Evolutionary conservation across 192 early-diverging fungal species (phyloP).

Genomic region (Phlyctochytrium arcticum): DNA sequence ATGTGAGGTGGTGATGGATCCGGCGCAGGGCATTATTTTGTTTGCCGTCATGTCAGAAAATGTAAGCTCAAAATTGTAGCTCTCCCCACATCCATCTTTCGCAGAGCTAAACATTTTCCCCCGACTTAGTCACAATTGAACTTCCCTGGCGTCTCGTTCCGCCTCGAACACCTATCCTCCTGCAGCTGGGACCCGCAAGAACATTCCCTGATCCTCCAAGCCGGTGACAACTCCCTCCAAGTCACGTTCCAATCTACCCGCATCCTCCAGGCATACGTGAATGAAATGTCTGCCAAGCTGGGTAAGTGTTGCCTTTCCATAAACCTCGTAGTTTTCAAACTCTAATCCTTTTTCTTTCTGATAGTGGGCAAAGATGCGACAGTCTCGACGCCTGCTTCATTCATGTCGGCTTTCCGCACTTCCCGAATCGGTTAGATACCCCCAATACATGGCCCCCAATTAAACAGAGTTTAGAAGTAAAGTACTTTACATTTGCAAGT

Average conservation of each 20-base stretch:
- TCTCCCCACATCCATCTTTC: background rate
- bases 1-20: background rate
- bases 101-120: background rate
- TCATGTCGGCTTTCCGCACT: too few relatives aligned
- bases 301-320: slow-evolving; percentile 4
- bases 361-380: too few relatives aligned
- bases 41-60: background rate
- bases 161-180: background rate
- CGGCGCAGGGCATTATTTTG: background rate
- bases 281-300: background rate
- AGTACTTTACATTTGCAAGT: too few relatives aligned
- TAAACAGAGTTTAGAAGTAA: too few relatives aligned
- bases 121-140: background rate
- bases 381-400: too few relatives aligned
- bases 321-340: too few relatives aligned
- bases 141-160: background rate
- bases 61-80: background rate
- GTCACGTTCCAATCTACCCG: background rate
- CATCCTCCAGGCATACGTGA: background rate
- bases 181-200: slow-evolving; percentile 1
- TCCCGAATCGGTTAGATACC: too few relatives aligned
- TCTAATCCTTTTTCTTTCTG: too few relatives aligned
- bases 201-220: background rate
- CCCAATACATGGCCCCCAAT: too few relatives aligned
- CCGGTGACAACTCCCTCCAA: slow-evolving; percentile 3